Conservation (phyloP, 2,329 filamentous ascomycete genomes). For the Trichoderma citrinoviride region DNA sequence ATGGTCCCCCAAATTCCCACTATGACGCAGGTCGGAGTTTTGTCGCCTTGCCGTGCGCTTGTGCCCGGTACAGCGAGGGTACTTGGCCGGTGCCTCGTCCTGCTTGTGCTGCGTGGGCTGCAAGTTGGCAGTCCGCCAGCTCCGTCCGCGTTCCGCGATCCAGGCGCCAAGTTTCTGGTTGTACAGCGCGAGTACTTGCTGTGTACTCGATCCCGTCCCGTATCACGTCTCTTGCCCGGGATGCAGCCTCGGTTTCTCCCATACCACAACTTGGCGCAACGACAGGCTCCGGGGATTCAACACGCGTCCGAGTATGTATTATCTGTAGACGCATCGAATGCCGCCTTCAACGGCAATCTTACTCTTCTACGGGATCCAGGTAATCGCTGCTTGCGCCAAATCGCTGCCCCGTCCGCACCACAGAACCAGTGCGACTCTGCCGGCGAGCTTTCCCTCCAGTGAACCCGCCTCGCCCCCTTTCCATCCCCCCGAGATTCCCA, state of each 20-base stretch:
- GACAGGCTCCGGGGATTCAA: too few species aligned
- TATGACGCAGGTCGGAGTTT: constrained; percentile 19
- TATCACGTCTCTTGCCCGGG: not conserved
- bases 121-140: not conserved
- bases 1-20: constrained; percentile 1
- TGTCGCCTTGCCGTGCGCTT: constrained; percentile 1
- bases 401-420: too few species aligned
- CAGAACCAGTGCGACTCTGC: not conserved
- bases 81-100: not conserved
- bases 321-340: too few species aligned
- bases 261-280: too few species aligned
- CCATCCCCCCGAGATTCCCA: not conserved
- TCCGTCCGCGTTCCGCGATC: not conserved
- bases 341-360: too few species aligned
- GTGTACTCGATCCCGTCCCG: not conserved
- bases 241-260: too few species aligned
- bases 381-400: too few species aligned
- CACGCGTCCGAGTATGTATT: too few species aligned
- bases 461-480: constrained; percentile 5
- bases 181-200: not conserved
- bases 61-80: constrained; percentile 1
- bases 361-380: too few species aligned
- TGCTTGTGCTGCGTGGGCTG: too few species aligned
- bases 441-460: not conserved
- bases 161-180: not conserved